Evolutionary conservation across 495 filamentous ascomycete species (phyloP), one percentile per base, ranked within the genome.

Genomic region (Penicillium fimorum): DNA sequence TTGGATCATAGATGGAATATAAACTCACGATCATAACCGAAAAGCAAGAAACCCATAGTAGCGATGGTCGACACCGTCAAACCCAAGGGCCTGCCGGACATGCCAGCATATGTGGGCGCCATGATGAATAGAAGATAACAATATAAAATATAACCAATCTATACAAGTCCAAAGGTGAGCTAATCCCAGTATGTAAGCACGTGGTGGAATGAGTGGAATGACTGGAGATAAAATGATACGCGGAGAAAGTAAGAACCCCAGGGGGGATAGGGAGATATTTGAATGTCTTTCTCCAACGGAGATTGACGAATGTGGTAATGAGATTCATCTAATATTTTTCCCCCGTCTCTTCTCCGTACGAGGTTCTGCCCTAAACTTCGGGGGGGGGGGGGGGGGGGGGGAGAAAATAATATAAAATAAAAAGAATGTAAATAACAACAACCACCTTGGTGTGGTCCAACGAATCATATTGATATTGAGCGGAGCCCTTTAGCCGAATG

Each of bases 11-110:
- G 6, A 30, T 37, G 5, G n/a, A 12, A 64, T 64, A 40, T 59
- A 72, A 12, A 47, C 50, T 52, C 50, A 52, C 70, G 84, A 49
- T 87, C 84, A 64, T 87, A 87, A 60, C 85, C 86, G 62, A 88
- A 89, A 4, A 88, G 76, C 30, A 91, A 67, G 70, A 90, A 90
- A 27, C 86, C 87, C 44, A 85, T 88, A 0, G 87, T 90, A 18
- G 87, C 84, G 40, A 91, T 81, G 38, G 80, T 79, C 12, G 86
- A 85, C 35, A 91, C 77, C 22, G 79, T 75, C 57, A 86, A 64
- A 17, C 83, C 84, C 42, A 91, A 78, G n/a, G 76, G 74, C 63
- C 72, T 77, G 69, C 87, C 87, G 40, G 75, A 79, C 55, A 90
- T 77, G 69, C 87, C 87, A 68, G 84, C 79, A 64, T 76, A 88